Conservation (phyloP, 306 rosid genomes). For the Delonix regia region DNA sequence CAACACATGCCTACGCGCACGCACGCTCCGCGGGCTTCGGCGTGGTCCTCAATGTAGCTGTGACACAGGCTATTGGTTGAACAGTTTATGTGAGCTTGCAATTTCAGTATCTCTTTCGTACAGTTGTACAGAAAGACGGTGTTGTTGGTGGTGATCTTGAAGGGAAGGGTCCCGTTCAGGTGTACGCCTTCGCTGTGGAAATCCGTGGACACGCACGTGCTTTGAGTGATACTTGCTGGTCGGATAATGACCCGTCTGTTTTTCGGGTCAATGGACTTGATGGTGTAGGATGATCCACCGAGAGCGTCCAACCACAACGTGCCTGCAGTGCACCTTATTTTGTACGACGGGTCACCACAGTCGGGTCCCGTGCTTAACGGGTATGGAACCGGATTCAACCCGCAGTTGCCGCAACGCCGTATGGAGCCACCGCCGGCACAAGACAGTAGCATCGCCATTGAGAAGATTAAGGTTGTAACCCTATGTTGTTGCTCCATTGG, state of each 20-base stretch:
- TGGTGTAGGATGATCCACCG: slow-evolving; percentile 41
- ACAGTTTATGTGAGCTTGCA: slow-evolving; percentile 40
- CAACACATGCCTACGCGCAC: slow-evolving; percentile 31
- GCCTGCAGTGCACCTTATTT: slow-evolving; percentile 43
- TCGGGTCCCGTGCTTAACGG: slow-evolving; percentile 52
- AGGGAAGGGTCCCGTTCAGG: slow-evolving; percentile 42
- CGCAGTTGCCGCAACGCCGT: slow-evolving; percentile 41
- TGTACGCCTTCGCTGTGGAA: slow-evolving; percentile 43
- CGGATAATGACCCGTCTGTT: slow-evolving; percentile 33
- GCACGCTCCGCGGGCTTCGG: slow-evolving; percentile 19
- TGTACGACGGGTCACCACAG: slow-evolving; percentile 52
- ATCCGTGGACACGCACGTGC: slow-evolving; percentile 42
- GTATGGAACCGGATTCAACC: slow-evolving; percentile 46
- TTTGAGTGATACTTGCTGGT: slow-evolving; percentile 16
- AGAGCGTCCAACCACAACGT: slow-evolving; percentile 46
- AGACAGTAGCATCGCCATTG: slow-evolving; percentile 26
- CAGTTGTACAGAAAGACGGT: slow-evolving; percentile 49
- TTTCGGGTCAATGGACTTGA: slow-evolving; percentile 30
- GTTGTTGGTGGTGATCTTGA: slow-evolving; percentile 41
- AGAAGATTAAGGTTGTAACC: slow-evolving; percentile 25
- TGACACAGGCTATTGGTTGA: slow-evolving; percentile 38
- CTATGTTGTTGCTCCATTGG: slow-evolving; percentile 37
- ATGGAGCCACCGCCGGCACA: background rate
- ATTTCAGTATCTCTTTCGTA: background rate
- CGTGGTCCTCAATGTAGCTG: slow-evolving; percentile 38